Evolutionary conservation across 192 early-diverging fungal species (phyloP).

Genomic region (Coemansia biformis): DNA sequence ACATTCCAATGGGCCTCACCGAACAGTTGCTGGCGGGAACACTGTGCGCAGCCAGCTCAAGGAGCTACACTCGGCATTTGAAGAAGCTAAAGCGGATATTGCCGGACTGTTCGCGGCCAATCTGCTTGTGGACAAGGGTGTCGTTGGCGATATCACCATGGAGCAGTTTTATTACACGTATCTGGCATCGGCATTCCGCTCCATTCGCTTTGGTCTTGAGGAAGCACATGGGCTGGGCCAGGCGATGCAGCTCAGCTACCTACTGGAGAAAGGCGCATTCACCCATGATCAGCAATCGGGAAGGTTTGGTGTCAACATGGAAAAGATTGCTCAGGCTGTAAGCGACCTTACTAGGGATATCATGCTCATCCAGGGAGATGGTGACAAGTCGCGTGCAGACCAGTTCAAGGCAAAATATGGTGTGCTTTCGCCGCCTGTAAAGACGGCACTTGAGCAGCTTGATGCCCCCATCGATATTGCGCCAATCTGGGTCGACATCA

Average conservation of each 20-base stretch:
- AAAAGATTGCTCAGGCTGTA: slow-evolving; percentile 54
- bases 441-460: slow-evolving; percentile 52
- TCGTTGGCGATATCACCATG: slow-evolving; percentile 54
- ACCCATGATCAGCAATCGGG: slow-evolving; percentile 30
- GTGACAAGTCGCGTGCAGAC: slow-evolving; percentile 56
- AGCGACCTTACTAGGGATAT: slow-evolving; percentile 58
- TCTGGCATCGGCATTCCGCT: slow-evolving; percentile 66
- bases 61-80: slow-evolving; percentile 67
- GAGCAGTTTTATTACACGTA: slow-evolving; percentile 68
- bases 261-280: slow-evolving; percentile 64
- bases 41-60: slow-evolving; percentile 63
- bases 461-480: slow-evolving; percentile 50
- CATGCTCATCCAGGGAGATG: slow-evolving; percentile 66
- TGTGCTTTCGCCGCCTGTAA: slow-evolving; percentile 44
- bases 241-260: slow-evolving; percentile 65
- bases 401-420: slow-evolving; percentile 58
- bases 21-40: slow-evolving; percentile 40
- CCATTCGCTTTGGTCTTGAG: slow-evolving; percentile 64
- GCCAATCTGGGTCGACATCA: slow-evolving; percentile 39
- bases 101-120: slow-evolving; percentile 58
- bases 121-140: slow-evolving; percentile 56
- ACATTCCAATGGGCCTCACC: slow-evolving; percentile 67
- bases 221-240: slow-evolving; percentile 70
- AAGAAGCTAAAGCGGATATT: slow-evolving; percentile 77
- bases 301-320: slow-evolving; percentile 59